Evolutionary conservation across 2,329 filamentous ascomycete genomes (phyloP), one percentile per base, ranked within the genome.

Genomic region (Phialemonium atrogriseum): DNA sequence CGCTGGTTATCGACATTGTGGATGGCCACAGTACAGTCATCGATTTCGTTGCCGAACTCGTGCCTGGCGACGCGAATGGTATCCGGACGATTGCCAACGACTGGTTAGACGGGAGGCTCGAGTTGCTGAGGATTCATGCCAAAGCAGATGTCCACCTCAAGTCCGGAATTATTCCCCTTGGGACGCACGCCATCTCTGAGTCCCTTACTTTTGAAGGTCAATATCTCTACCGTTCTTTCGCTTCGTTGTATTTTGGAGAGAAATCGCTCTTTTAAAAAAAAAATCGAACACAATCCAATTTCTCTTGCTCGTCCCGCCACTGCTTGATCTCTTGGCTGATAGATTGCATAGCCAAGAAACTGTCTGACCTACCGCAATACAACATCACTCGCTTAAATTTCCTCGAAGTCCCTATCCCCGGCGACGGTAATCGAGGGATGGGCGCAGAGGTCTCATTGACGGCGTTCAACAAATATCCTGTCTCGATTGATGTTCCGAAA

Each of bases 81-180:
- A 77, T 95, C 44, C 79, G 84, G 37, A 72, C 71, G 37, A 72
- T 96, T 40, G 86, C 84, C 27, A 86, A 91, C 52, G 83, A 94
- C 54, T 96, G 86, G 79, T 62, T 98, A 38, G 77, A 84, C 33
- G 87, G 88, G 23, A 79, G 76, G 33, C 63, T 96, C 36, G 71
- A 77, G 9, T 66, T 71, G 35, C 60, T 98, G 35, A 75, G 72
- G 38, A 63, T 96, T 10, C 68, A 78, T 33, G 89, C 82, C 25
- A 81, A 80, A 48, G 80, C 85, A 16, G 64, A 79, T 23, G 65
- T 96, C 22, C 68, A 70, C 19, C 59, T 96, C 34, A 86, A 78
- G 53, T 84, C 87, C 27, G 89, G 91, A 15, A 58, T 94, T 30
- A 62, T 96, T 38, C 73, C 74, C 26, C 66, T 96, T 14, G 88